Conservation (phyloP, 2,329 filamentous ascomycete species). For the Keithomyces neogunnii region DNA sequence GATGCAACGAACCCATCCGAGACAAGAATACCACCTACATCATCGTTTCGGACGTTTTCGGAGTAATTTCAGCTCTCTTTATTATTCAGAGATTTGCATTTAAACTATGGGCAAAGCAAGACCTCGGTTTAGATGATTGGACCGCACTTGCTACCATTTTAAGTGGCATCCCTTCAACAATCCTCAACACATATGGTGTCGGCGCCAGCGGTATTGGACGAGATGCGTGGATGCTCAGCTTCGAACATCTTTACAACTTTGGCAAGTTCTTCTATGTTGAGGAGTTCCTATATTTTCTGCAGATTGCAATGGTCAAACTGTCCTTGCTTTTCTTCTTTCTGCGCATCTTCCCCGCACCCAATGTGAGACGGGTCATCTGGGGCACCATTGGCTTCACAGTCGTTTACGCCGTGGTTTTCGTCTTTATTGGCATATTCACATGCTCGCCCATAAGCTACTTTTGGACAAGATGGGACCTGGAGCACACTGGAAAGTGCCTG, state of each 20-base stretch:
- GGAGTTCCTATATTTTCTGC: constrained; percentile 24
- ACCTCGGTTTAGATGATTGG: constrained; percentile 20
- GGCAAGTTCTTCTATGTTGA: constrained; percentile 19
- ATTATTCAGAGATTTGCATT: constrained; percentile 23
- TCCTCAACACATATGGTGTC: constrained; percentile 14
- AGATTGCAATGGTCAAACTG: constrained; percentile 23
- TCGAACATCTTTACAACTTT: constrained; percentile 11
- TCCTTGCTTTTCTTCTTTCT: constrained; percentile 32
- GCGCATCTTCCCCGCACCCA: constrained; percentile 26
- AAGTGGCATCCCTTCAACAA: constrained; percentile 12
- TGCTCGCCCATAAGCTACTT: constrained; percentile 28
- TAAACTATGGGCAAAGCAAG: constrained; percentile 17
- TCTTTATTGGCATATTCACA: constrained; percentile 23
- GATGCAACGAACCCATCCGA: constrained; percentile 6
- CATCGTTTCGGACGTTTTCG: constrained; percentile 10
- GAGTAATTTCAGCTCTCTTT: constrained; percentile 23
- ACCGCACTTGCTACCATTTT: constrained; percentile 14
- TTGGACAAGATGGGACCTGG: constrained; percentile 31
- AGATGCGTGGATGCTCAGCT: constrained; percentile 19
- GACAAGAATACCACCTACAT: constrained; percentile 10
- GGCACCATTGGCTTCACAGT: constrained; percentile 20
- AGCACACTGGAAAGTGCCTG: constrained; percentile 27
- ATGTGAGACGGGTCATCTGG: constrained; percentile 22
- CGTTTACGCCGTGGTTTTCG: constrained; percentile 19
- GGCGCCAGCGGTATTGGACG: constrained; percentile 17